Evolutionary conservation across 257 asterid species (phyloP), one percentile per base, ranked within the genome.

Genomic region (Solanum chiquidenum): DNA sequence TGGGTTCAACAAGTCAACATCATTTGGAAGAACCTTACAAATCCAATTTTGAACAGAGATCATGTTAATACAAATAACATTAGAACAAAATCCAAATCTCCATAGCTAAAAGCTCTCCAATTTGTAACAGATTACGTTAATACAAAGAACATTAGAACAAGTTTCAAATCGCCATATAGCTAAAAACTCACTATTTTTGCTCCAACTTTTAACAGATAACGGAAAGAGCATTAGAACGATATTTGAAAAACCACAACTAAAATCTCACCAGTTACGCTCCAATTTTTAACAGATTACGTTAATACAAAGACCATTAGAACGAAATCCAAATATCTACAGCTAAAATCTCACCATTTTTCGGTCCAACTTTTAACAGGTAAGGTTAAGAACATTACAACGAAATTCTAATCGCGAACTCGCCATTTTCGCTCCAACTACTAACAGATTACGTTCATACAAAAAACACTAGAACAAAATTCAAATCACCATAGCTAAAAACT

Each of bases 1-100:
- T 29, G 92, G 92, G 74, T 90, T 58, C 88, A 90, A 40, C 92
- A 90, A 88, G 25, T 90, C 91, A 3, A 79, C 60, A 23, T 90
- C 91, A 25, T 90, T 87, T 64, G 86, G 87, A 72, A 90, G 91
- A 68, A 79, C 86, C 91, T 89, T 2, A 23, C 29, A 11, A 62
- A 62, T 62, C 33, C 1, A 1, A 62, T 9, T 62, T 3, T 55
- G 0, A 44, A 11, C 16, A 44, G 52, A 44, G 9, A 11, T 42
- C 0, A 2, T 6, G 14, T 60, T 60, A 60, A n/a, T 10, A 62
- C 31, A 62, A 62, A 62, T 1, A 20, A 62, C 71, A 64, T n/a
- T 2, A n/a, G 31, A n/a, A 62, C 5, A 9, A 11, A 6, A 3
- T 23, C 2, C 34, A 6, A 44, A n/a, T 16, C 37, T 7, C 4